Evolutionary conservation across 1,284 basidiomycete species (phyloP).

Genomic region (Marasmius sp.): DNA sequence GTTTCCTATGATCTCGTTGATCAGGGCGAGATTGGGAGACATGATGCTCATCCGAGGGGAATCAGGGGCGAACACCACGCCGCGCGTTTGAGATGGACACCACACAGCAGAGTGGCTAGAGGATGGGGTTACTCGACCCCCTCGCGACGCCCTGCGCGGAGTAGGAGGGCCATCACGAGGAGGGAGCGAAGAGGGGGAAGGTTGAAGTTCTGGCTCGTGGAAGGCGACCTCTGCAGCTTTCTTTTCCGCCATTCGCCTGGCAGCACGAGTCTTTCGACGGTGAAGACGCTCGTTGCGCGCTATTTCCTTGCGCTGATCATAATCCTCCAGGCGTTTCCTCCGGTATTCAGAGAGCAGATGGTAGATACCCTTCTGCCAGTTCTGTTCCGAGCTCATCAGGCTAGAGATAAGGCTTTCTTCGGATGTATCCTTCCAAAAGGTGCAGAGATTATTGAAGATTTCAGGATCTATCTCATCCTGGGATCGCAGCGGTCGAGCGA

Average conservation of each 20-base stretch:
- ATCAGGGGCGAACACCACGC: conserved; percentile 8
- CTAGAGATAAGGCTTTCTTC: conserved; percentile 73
- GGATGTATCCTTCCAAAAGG: conserved; percentile 82
- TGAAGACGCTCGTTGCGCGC: conserved; percentile 10
- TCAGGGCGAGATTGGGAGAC: conserved; percentile 17
- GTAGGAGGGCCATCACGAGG: conserved; percentile 61
- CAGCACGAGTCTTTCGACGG: conserved; percentile 7
- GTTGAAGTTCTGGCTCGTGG: conserved; percentile 22
- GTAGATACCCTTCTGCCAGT: conserved; percentile 94
- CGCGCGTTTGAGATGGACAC: not conserved
- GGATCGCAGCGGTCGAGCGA: conserved; percentile 64
- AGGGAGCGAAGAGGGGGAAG: conserved; percentile 40
- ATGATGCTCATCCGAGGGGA: not conserved
- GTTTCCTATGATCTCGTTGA: conserved; percentile 14
- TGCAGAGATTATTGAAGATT: conserved; percentile 88
- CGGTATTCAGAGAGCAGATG: conserved; percentile 83
- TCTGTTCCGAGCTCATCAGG: conserved; percentile 64
- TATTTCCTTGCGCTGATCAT: conserved; percentile 57
- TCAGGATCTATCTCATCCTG: conserved; percentile 79
- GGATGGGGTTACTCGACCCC: conserved; percentile 13
- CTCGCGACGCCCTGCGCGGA: conserved; percentile 47
- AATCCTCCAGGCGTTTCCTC: conserved; percentile 65
- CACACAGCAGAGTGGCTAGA: conserved; percentile 17
- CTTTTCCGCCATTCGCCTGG: conserved; percentile 20
- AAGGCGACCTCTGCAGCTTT: not conserved